These are phyloP conservation scores for Apiotrichum gamsii DNA, from an alignment of 1,284 basidiomycete species.

Conservation along the genomic window DNA sequence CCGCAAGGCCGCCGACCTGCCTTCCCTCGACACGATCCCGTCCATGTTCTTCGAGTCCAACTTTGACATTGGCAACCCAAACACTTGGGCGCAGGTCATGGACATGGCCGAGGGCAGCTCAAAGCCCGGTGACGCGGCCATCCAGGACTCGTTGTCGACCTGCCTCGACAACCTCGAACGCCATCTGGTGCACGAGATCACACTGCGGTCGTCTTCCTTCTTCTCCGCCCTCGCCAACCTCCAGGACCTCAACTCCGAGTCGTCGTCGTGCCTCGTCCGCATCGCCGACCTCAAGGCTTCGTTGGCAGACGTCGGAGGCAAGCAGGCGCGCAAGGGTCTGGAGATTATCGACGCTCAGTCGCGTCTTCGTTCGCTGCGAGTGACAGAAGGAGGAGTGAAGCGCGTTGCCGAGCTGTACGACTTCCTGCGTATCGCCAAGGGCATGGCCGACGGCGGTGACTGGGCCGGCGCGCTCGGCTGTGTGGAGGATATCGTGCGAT, in stretches of 20 bases:
- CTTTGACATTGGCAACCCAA: conserved; percentile 82
- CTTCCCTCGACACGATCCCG: conserved; percentile 71
- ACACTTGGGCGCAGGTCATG: conserved; percentile 71
- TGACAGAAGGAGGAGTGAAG: conserved; percentile 59
- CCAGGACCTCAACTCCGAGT: conserved; percentile 84
- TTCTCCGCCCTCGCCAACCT: conserved; percentile 93
- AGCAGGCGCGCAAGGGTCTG: conserved; percentile 69
- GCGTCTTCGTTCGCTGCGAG: conserved; percentile 57
- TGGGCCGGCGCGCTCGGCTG: conserved; percentile 76
- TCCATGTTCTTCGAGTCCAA: conserved; percentile 66
- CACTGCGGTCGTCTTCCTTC: conserved; percentile 82
- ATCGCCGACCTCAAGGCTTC: conserved; percentile 67
- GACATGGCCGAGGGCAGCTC: conserved; percentile 16
- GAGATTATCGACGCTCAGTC: conserved; percentile 63
- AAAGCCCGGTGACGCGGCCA: conserved; percentile 54
- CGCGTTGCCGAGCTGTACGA: conserved; percentile 67
- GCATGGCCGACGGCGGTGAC: conserved; percentile 70
- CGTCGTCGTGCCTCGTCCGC: conserved; percentile 69
- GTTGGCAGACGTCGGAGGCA: conserved; percentile 69
- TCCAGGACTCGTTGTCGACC: conserved; percentile 87
- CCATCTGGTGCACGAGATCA: conserved; percentile 90
- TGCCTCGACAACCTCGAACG: conserved; percentile 92
- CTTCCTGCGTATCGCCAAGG: conserved; percentile 62
- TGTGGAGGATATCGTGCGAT: conserved; percentile 63
- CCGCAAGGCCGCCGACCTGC: conserved; percentile 27